Conservation (phyloP, 108 stramenopile genomes). For the Cyclotella atomus region DNA sequence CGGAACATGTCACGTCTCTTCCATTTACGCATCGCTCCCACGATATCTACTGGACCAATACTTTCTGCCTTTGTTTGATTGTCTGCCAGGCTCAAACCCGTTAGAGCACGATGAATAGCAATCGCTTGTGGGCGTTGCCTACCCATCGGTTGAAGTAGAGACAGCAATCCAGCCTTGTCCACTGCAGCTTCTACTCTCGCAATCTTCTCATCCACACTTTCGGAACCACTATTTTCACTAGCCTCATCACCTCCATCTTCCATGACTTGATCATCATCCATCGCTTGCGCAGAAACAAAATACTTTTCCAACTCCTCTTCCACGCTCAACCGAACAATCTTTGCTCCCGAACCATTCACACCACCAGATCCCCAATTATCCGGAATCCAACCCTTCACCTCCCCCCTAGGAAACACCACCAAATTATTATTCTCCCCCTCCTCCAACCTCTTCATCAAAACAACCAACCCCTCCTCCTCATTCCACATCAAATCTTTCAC, state of each 20-base stretch:
- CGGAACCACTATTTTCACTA: background rate
- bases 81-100: conserved; percentile 19
- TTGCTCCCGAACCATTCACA: conserved; percentile 19
- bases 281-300: background rate
- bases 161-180: conserved; percentile 39
- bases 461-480: conserved; percentile 13
- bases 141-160: conserved; percentile 42
- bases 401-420: conserved; percentile 24
- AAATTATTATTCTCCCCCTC: background rate
- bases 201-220: background rate
- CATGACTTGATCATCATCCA: conserved; percentile 2
- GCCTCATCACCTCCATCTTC: conserved; percentile 9
- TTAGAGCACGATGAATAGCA: conserved; percentile 42
- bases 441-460: conserved; percentile 1
- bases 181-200: conserved; percentile 26
- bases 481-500: conserved; percentile 39
- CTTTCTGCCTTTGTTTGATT: conserved; percentile 3
- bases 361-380: conserved; percentile 29
- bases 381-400: conserved; percentile 17
- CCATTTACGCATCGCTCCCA: conserved; percentile 46
- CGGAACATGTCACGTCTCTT: conserved; percentile 30
- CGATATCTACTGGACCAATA: conserved; percentile 25
- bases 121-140: conserved; percentile 34
- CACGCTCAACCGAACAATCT: background rate
- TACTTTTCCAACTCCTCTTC: conserved; percentile 48